Percentiles rank a stretch among this genome's conserved stretches.
phyloP scores from a whole-genome alignment of 345 rosid species.

The Eucalyptus cladocalyx region DNA sequence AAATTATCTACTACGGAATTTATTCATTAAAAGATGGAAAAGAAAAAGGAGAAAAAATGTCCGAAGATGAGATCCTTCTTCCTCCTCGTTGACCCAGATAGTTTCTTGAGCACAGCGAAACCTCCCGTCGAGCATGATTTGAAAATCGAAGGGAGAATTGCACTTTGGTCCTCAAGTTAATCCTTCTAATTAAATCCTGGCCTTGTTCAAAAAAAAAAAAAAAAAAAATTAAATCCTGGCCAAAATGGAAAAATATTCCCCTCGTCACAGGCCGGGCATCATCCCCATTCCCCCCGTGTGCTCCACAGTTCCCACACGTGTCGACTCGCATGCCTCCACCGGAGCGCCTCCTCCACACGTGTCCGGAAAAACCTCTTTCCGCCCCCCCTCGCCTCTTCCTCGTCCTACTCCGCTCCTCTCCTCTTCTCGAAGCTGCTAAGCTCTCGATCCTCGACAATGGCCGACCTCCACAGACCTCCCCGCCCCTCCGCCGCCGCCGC shows the following conservation, averaged over 20 bases:
- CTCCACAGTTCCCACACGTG: neutral
- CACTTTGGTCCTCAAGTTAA: neutral
- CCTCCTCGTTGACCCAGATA: neutral
- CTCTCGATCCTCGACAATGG: neutral
- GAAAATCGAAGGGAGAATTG: too few species aligned
- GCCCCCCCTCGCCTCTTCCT: neutral
- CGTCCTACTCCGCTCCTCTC: neutral
- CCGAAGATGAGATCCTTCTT: neutral
- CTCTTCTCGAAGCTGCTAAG: neutral
- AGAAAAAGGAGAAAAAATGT: neutral
- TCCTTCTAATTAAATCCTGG: neutral
- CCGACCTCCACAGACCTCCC: neutral
- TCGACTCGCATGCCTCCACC: neutral
- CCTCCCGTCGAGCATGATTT: neutral
- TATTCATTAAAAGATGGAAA: neutral
- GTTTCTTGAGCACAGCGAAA: neutral
- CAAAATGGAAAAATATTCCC: neutral
- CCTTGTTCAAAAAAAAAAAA: too few species aligned
- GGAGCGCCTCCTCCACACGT: neutral
- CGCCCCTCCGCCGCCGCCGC: constrained; percentile 1
- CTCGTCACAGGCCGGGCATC: neutral
- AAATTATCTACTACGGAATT: rapidly evolving
- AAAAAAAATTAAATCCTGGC: neutral
- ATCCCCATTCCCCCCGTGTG: neutral
- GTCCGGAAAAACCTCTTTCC: neutral